Evolutionary conservation across 371 early-diverging fungal genomes (phyloP), one percentile per base, ranked within the genome.

Genomic region (Mortierella sp.): DNA sequence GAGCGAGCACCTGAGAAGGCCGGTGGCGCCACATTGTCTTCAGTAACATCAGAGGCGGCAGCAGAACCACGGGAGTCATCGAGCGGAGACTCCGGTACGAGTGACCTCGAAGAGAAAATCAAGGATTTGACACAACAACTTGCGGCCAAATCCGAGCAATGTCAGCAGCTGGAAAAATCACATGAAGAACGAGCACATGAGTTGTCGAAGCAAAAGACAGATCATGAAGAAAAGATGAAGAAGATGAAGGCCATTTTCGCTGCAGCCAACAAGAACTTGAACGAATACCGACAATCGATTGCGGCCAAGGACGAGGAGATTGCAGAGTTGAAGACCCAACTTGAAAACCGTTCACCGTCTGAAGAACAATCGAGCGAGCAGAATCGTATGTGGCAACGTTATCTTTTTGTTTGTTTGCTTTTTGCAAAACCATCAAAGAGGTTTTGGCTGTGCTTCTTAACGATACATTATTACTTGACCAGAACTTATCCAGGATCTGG

Each of bases 181-280:
- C 38, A 69, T 3, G 53, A n/a, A 4, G 61, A 64, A 41, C 54
- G 61, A 24, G 43, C 74, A 7, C 46, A 12, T 2, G 80, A 80
- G 3, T 30, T 80, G 10, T 45, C 54, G 13, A 78, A 80, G 21
- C 66, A 69, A 41, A 80, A 80, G 57, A 43, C 64, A 13, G 81
- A 78, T 28, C 70, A 78, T 31, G 73, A 80, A 21, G 81, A 80
- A 27, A 80, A 80, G 47, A 73, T 78, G 81, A 80, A 80, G 47
- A 80, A 80, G 58, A 79, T 78, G 79, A 78, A 78, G 55, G 81
- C 72, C 0, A 86, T 89, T 12, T 89, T 89, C 72, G 86, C 84
- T 7, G 87, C 84, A 39, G 87, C 88, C 28, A 86, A 86, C 41
- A 87, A 85, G 54, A 89, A 81, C 46, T 63, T 89, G 38, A 87